Base-by-base conservation (phyloP, 371 early-diverging fungal genomes). In the Circinella umbellata region DNA sequence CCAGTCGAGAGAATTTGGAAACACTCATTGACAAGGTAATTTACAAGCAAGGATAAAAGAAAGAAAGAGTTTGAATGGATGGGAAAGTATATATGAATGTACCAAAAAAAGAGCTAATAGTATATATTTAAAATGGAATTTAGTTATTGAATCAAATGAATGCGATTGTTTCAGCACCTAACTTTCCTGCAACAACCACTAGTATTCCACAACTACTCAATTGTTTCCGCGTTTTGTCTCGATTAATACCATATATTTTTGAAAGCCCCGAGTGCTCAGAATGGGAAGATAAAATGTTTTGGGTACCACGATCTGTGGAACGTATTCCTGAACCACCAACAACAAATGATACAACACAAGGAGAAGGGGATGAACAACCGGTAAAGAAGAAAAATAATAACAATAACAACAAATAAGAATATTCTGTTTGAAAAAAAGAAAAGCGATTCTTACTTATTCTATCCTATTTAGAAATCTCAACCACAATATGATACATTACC, bases 231-330 rank as follows among this genome's bases (percentile, higher is more conserved):
- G 78, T 96, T 18, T 74, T 96, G 68, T 94, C 95, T 1, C 88
- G 96, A 9, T 54, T 95, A 20, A 77, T 96, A 46, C 95, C 95
- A 11, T 94, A 91, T 77, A 78, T 93, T 7, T 96, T 90, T 77
- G 96, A 96, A 80, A 75, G 78, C 15, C 77, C 84, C 2, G 88
- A 87, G 38, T 73, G 78, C 10, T 64, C 69, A 47, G 74, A 81
- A 46, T 86, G 90, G 76, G 95, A 94, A 69, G 88, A 89, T 4
- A 75, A 74, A 18, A 79, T 92, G 54, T 91, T 95, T 73, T 94
- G 95, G 95, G 79, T 83, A 1, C 76, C 85, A 15, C 76, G 77
- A 63, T 75, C 77, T 49, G 77, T 80, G 11, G 76, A 78, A 39
- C 71, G 71, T 27, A 46, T 60, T 13, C 53, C 64, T 42, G 61